Evolutionary conservation across 2,329 filamentous ascomycete genomes (phyloP).

Genomic region (Alternaria sp.): DNA sequence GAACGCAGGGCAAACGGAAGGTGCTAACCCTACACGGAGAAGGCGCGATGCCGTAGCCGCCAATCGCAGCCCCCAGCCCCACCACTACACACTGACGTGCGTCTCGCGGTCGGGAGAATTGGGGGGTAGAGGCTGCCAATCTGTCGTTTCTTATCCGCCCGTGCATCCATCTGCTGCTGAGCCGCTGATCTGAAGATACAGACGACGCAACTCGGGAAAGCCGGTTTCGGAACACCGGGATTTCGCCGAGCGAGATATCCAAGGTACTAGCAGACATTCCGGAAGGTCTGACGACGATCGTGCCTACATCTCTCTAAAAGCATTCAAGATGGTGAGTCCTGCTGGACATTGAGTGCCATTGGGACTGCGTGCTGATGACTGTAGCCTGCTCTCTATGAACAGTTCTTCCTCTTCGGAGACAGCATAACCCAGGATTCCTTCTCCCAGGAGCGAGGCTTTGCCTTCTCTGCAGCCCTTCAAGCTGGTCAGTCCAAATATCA

Average conservation of each 20-base stretch:
- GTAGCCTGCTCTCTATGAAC: constrained; percentile 46
- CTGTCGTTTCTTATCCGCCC: background rate
- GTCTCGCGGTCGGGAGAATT: constrained; percentile 1
- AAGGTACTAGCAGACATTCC: background rate
- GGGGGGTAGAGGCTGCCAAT: background rate
- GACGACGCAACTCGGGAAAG: background rate
- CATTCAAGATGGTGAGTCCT: constrained; percentile 16
- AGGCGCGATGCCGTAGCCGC: background rate
- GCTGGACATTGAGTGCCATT: background rate
- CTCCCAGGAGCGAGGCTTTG: constrained; percentile 70
- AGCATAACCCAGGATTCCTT: constrained; percentile 79
- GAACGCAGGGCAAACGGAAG: constrained; percentile 5
- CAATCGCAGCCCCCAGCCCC: constrained; percentile 4
- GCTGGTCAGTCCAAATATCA: constrained; percentile 59
- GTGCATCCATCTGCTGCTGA: background rate
- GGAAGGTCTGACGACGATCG: background rate
- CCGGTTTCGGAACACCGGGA: background rate
- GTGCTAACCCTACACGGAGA: background rate
- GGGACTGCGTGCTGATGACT: background rate
- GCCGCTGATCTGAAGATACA: background rate
- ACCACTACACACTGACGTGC: constrained; percentile 2
- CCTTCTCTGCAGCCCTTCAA: constrained; percentile 74
- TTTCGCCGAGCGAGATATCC: constrained; percentile 3
- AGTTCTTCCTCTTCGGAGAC: constrained; percentile 82
- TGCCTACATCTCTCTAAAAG: background rate